A percentile compares a stretch with the other conserved stretches of the same genome.
Conservation (phyloP, 805 yeast species). For the Metschnikowia bowlesiae region DNA sequence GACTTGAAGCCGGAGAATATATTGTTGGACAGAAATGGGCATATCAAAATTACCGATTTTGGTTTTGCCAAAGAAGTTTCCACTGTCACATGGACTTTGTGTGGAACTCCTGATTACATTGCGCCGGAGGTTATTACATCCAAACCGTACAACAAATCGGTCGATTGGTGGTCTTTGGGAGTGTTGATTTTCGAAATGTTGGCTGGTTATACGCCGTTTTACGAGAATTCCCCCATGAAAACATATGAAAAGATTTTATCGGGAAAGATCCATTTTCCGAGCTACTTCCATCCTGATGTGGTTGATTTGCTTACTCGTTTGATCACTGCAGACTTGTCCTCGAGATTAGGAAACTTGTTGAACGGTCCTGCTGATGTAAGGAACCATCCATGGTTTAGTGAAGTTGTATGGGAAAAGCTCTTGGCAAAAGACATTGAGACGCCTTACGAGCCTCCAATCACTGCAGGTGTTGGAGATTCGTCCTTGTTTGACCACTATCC, state of each 20-base stretch:
- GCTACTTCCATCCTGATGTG: constrained; percentile 51
- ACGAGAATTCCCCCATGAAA: constrained; percentile 60
- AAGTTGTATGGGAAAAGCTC: constrained; percentile 58
- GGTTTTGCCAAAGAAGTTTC: constrained; percentile 61
- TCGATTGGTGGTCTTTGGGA: constrained; percentile 66
- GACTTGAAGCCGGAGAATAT: constrained; percentile 62
- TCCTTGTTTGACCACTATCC: constrained; percentile 41
- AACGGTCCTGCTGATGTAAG: constrained; percentile 56
- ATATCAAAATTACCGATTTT: constrained; percentile 56
- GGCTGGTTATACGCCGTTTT: constrained; percentile 59
- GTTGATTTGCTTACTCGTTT: constrained; percentile 47
- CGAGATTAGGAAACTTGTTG: constrained; percentile 53
- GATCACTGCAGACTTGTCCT: constrained; percentile 52
- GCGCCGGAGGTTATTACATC: constrained; percentile 66
- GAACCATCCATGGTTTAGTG: constrained; percentile 55
- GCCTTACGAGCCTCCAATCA: constrained; percentile 61
- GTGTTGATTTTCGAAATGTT: constrained; percentile 58
- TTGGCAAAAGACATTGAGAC: constrained; percentile 55
- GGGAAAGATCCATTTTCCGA: constrained; percentile 51
- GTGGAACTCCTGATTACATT: constrained; percentile 63
- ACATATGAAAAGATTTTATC: constrained; percentile 56
- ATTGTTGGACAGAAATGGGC: constrained; percentile 54
- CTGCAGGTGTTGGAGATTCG: constrained; percentile 61
- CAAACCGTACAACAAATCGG: constrained; percentile 58
- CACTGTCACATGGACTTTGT: constrained; percentile 57